A percentile compares a stretch with the other conserved stretches of the same genome.
Conservation (phyloP, 1,139 yeast genomes). For the Pichia sp. region DNA sequence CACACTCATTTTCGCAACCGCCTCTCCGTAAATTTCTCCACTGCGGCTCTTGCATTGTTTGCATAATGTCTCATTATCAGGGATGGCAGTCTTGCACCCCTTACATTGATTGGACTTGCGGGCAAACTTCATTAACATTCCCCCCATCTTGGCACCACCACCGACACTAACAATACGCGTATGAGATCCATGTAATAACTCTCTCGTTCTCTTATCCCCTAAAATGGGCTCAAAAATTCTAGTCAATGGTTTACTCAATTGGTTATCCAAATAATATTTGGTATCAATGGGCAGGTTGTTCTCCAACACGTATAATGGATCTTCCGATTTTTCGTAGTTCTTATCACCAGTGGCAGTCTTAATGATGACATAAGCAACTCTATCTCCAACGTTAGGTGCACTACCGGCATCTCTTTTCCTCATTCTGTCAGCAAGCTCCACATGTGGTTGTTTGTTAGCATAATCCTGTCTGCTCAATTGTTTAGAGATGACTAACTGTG, state of each 20-base stretch:
- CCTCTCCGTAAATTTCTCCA: slow-evolving; percentile 71
- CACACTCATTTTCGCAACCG: slow-evolving; percentile 71
- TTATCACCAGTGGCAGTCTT: slow-evolving; percentile 72
- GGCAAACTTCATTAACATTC: slow-evolving; percentile 79
- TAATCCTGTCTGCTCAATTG: slow-evolving; percentile 87
- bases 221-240: slow-evolving; percentile 94
- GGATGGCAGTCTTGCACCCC: slow-evolving; percentile 64
- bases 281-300: slow-evolving; percentile 92
- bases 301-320: slow-evolving; percentile 88
- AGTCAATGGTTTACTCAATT: slow-evolving; percentile 83
- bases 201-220: slow-evolving; percentile 79
- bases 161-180: slow-evolving; percentile 72
- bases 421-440: slow-evolving; percentile 94
- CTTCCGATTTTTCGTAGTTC: slow-evolving; percentile 94
- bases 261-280: slow-evolving; percentile 88
- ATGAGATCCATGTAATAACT: slow-evolving; percentile 72
- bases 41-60: slow-evolving; percentile 68
- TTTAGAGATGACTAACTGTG: slow-evolving; percentile 90
- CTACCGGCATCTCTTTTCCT: slow-evolving; percentile 94
- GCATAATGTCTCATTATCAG: slow-evolving; percentile 66
- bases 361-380: slow-evolving; percentile 95
- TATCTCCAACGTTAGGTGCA: slow-evolving; percentile 95
- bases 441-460: slow-evolving; percentile 96
- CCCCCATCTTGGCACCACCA: slow-evolving; percentile 48
- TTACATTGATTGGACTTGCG: slow-evolving; percentile 85